Evolutionary conservation across 2,329 filamentous ascomycete species (phyloP), one percentile per base, ranked within the genome.

Genomic region (Alternaria burnsii): DNA sequence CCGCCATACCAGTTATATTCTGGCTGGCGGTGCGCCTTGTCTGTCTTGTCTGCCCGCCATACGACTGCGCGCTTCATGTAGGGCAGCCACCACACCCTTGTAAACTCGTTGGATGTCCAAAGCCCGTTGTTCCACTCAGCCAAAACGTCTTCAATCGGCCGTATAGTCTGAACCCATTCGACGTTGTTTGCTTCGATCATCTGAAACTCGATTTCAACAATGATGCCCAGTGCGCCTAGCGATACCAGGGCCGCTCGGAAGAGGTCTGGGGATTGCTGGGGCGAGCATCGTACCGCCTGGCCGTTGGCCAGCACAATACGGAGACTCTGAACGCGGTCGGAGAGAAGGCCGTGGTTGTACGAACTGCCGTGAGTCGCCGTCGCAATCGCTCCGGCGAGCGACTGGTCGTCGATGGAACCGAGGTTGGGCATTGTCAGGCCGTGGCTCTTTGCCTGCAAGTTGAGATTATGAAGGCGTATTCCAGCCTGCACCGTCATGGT

Each of bases 71-170:
- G 87, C 57, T 92, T 88, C 75, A 91, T 93, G 80, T 98, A 97
- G 0, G 95, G 95, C 75, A 97, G 89, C 95, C 95, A 99, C 94
- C 95, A 99, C 28, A 97, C 93, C 28, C 95, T 87, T 26, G 96
- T 92, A 74, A 94, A 99, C 78, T 98, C 93, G 62, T 89, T 88
- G 62, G 88, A 86, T 1, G 87, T 92, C 94, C 95, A 98, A 14
- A 98, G 84, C 34, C 86, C 85, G 7, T 82, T 84, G 18, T 89
- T 80, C 93, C 95, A 98, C 7, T 86, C 83, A 11, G 84, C 82
- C 48, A 97, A 83, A 64, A 97, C 86, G 46, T 87, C 84, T 44
- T 82, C 76, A 62, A 97, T 89, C 1, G 88, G 80, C 63, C 92
- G 87, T 60, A 97, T 85, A 8, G 88, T 88, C 81, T 97, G 95